phyloP scores from a whole-genome alignment of 345 rosid genomes.

The Linum usitatissimum region DNA sequence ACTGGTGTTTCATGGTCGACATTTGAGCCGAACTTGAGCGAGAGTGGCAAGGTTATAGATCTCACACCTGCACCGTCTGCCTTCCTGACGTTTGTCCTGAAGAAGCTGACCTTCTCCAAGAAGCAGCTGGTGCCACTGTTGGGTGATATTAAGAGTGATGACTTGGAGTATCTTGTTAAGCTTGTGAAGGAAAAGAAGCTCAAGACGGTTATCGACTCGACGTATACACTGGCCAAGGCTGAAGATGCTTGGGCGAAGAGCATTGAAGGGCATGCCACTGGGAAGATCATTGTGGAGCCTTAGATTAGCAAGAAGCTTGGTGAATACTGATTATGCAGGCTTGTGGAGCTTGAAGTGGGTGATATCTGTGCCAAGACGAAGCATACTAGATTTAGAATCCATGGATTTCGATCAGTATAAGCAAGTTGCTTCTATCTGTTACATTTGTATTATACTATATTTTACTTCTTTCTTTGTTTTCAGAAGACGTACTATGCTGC shows the following conservation, averaged over 20 bases:
- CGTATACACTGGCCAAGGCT: constrained; percentile 14
- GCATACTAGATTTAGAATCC: too few species aligned
- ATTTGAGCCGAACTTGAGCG: constrained; percentile 21
- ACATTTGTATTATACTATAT: too few species aligned
- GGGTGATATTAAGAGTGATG: constrained; percentile 1
- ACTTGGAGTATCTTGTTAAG: constrained; percentile 11
- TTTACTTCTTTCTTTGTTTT: too few species aligned
- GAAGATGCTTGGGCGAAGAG: constrained; percentile 25
- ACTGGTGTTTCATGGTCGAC: constrained; percentile 17
- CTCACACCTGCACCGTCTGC: constrained; percentile 13
- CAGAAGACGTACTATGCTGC: too few species aligned
- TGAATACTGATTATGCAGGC: too few species aligned
- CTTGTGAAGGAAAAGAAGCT: constrained; percentile 15
- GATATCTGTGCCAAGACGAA: too few species aligned
- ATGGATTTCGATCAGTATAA: too few species aligned
- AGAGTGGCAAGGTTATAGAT: constrained; percentile 22
- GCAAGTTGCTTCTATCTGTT: too few species aligned
- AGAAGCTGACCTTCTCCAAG: constrained; percentile 21
- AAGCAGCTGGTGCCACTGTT: constrained; percentile 18
- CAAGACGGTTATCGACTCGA: constrained; percentile 17
- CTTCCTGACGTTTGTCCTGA: constrained; percentile 8
- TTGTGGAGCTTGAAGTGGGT: too few species aligned
- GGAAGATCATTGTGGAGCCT: constrained; percentile 21
- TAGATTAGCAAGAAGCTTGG: too few species aligned
- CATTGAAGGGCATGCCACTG: constrained; percentile 23